A percentile compares a stretch with the other conserved stretches of the same genome.
Conservation (phyloP, 805 yeast species). For the Candida michaelii region DNA sequence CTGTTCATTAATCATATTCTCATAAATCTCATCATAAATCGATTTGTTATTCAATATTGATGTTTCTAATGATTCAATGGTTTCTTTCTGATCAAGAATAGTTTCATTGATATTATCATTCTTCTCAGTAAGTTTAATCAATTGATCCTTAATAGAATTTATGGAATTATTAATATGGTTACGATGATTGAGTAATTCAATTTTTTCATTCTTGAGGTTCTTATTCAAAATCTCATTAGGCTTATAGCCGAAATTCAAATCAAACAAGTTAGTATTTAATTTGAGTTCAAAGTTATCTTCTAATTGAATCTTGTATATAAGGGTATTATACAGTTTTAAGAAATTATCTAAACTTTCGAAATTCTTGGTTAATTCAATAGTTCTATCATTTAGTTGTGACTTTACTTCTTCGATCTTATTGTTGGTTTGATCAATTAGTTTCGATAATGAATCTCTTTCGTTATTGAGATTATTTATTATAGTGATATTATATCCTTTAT, state of each 20-base stretch:
- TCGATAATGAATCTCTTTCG: conserved; percentile 60
- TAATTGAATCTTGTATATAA: conserved; percentile 46
- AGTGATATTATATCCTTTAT: conserved; percentile 60
- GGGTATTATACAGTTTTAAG: conserved; percentile 56
- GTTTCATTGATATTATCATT: conserved; percentile 56
- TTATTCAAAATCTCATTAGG: conserved; percentile 43
- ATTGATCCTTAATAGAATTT: conserved; percentile 56
- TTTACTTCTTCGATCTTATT: conserved; percentile 47
- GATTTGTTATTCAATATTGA: conserved; percentile 51
- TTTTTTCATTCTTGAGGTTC: conserved; percentile 47
- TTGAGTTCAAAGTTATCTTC: conserved; percentile 40
- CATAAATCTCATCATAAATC: conserved; percentile 56
- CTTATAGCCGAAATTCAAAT: conserved; percentile 16
- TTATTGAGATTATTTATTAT: conserved; percentile 62
- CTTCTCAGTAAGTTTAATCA: conserved; percentile 55
- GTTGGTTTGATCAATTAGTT: conserved; percentile 47
- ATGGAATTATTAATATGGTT: conserved; percentile 41
- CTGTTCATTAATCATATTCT: conserved; percentile 52
- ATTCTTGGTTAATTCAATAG: conserved; percentile 47
- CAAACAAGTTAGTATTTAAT: conserved; percentile 20
- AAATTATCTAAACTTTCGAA: conserved; percentile 52
- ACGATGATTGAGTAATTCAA: conserved; percentile 30
- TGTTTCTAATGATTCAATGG: conserved; percentile 57
- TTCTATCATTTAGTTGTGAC: conserved; percentile 48
- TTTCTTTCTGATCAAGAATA: conserved; percentile 56